Percentiles rank a stretch among this genome's conserved stretches.
Conservation (phyloP, 768 basidiomycete species). For the Astraeus odoratus region DNA sequence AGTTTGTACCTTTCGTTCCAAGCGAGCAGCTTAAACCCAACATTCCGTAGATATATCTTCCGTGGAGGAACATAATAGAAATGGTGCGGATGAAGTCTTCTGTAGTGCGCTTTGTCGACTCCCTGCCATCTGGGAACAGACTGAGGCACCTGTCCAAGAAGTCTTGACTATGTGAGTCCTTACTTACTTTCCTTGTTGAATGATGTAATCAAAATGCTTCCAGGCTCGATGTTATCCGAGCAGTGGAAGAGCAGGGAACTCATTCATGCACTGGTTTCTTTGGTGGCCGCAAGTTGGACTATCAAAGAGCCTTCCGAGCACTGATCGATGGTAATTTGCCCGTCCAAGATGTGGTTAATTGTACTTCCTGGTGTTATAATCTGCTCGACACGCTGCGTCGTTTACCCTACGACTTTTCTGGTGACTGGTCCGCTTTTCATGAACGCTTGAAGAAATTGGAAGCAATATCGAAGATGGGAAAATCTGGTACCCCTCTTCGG, state of each 20-base stretch:
- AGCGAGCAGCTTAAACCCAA: neutral
- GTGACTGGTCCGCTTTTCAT: conserved; percentile 28
- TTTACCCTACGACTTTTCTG: conserved; percentile 33
- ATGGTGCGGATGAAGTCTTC: conserved; percentile 31
- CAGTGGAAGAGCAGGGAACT: conserved; percentile 40
- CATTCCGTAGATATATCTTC: conserved; percentile 34
- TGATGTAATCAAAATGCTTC: conserved; percentile 1
- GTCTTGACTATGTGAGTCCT: conserved; percentile 53
- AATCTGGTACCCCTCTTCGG: conserved; percentile 34
- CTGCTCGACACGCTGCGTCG: conserved; percentile 39
- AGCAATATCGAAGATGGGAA: conserved; percentile 31
- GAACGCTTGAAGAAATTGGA: conserved; percentile 40
- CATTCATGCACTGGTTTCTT: conserved; percentile 52
- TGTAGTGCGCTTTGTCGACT: conserved; percentile 48
- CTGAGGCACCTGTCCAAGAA: conserved; percentile 41
- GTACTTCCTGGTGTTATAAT: conserved; percentile 49
- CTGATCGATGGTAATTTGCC: conserved; percentile 44
- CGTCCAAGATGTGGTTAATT: conserved; percentile 28
- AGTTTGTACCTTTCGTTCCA: conserved; percentile 33
- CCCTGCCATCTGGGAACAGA: conserved; percentile 49
- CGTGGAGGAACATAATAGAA: conserved; percentile 24
- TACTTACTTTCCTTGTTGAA: neutral
- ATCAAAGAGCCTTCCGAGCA: conserved; percentile 45
- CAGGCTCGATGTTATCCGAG: conserved; percentile 57
- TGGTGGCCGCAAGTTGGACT: conserved; percentile 45